Evolutionary conservation across 2,329 filamentous ascomycete species (phyloP).

Genomic region (Aspergillus hortae): DNA sequence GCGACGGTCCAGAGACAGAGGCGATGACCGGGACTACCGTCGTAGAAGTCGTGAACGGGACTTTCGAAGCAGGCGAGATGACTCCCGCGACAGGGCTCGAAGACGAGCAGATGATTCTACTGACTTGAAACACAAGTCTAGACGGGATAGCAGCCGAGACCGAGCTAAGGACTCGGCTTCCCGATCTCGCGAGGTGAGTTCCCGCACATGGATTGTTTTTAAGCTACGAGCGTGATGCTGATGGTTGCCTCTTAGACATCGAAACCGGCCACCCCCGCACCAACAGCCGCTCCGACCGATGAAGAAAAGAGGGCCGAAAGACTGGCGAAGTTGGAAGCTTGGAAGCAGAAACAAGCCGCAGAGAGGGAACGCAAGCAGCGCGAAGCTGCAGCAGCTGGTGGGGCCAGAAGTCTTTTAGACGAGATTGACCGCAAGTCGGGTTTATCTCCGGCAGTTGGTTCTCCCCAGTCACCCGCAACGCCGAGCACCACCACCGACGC

Average conservation of each 20-base stretch:
- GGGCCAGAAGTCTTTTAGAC: constrained; percentile 64
- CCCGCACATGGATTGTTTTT: not conserved
- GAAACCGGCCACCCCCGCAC: constrained; percentile 46
- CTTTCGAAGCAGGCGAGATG: constrained; percentile 67
- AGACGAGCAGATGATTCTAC: constrained; percentile 66
- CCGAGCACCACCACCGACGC: constrained; percentile 46
- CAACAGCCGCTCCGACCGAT: constrained; percentile 56
- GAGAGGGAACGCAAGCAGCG: constrained; percentile 70
- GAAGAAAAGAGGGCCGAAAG: constrained; percentile 76
- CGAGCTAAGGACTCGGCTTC: constrained; percentile 50
- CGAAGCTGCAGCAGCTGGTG: constrained; percentile 59
- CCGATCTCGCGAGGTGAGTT: constrained; percentile 58
- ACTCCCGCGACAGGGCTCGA: constrained; percentile 64
- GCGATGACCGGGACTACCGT: constrained; percentile 56
- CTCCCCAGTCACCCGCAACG: constrained; percentile 50
- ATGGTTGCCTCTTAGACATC: constrained; percentile 41
- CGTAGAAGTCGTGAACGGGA: constrained; percentile 67
- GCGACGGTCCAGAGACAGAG: constrained; percentile 56
- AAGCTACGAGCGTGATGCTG: not conserved
- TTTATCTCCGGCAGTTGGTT: constrained; percentile 50
- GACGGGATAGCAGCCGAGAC: constrained; percentile 63
- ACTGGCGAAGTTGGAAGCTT: constrained; percentile 77
- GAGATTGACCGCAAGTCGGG: constrained; percentile 70
- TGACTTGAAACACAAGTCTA: constrained; percentile 65
- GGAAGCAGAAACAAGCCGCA: constrained; percentile 83